Base-by-base conservation (phyloP, 371 early-diverging fungal genomes). In the Mucor sp. region DNA sequence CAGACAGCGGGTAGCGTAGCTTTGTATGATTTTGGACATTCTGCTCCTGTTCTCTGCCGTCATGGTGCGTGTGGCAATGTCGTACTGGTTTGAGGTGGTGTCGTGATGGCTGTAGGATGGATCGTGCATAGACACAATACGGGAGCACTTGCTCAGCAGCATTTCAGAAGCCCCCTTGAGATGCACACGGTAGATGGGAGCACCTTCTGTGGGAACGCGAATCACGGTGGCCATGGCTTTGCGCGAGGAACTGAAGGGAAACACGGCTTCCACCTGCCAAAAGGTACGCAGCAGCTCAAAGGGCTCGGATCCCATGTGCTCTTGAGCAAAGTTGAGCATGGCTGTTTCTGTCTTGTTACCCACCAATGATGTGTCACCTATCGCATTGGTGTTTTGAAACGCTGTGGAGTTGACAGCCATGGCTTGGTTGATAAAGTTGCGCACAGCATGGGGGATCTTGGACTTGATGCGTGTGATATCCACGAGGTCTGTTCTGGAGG, bases 341-440 rank as follows among this genome's bases (percentile, higher is more conserved):
- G 97, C 95, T 1, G 90, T 89, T 70, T 98, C 98, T 0, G 95
- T 96, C 74, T 94, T 93, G 72, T 90, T 91, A 17, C 92, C 90
- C 6, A 90, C 79, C 35, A 90, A 75, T 1, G 74, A 78, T 4
- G 70, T 55, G 39, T 83, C 75, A 6, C 92, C 92, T 28, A 79
- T 73, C 1, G 83, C 73, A 66, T 87, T 84, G 21, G 77, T 87
- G 61, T 82, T 87, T 58, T 89, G 86, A 62, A 89, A 91, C 9
- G 93, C 94, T 9, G 91, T 88, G 3, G 94, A 91, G 78, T 96
- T 96, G 65, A 92, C 70, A 9, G 91, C 85, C 30, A 92, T 85
- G 17, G 91, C 85, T 69, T 94, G 89, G 25, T 86, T 75, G 19
- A 91, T 60, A 4, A 88, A 66, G 15, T 80, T 64, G 14, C 75